Percentiles rank a stretch among this genome's conserved stretches.
Evolutionary conservation across 2,329 filamentous ascomycete species (phyloP).

Genomic region (Huntiella abstrusa): DNA sequence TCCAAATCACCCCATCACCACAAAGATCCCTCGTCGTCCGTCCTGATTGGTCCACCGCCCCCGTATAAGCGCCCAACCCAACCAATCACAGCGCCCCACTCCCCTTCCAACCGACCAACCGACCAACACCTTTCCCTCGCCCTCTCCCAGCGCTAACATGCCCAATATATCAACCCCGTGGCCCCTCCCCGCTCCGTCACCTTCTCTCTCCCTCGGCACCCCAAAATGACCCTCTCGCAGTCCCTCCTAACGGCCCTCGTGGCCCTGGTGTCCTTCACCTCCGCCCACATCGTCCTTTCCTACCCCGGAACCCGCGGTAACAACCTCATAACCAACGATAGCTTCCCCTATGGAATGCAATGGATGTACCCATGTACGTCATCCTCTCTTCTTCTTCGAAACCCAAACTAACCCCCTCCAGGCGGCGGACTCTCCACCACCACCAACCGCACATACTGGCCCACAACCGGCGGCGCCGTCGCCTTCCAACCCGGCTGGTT

Average conservation of each 20-base stretch:
- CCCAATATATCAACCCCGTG: background rate
- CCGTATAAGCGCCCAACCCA: too few relatives aligned
- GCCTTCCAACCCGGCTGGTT: slow-evolving; percentile 93
- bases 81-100: too few relatives aligned
- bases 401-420: slow-evolving; percentile 20
- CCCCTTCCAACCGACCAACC: too few relatives aligned
- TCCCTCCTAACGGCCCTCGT: slow-evolving; percentile 25
- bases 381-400: slow-evolving; percentile 1
- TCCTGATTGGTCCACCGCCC: too few relatives aligned
- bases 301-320: slow-evolving; percentile 80
- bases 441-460: slow-evolving; percentile 81
- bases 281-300: slow-evolving; percentile 64
- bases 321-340: slow-evolving; percentile 61
- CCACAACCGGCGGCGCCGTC: slow-evolving; percentile 68
- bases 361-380: slow-evolving; percentile 84
- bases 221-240: slow-evolving; percentile 27
- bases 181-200: too few relatives aligned
- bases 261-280: slow-evolving; percentile 29
- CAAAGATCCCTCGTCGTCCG: too few relatives aligned
- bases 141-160: too few relatives aligned
- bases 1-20: too few relatives aligned
- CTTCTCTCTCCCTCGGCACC: slow-evolving; percentile 11
- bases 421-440: slow-evolving; percentile 68
- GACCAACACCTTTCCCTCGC: too few relatives aligned
- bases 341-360: slow-evolving; percentile 78